phyloP scores from a whole-genome alignment of 2,329 filamentous ascomycete species.

The Neofusicoccum laricinum region DNA sequence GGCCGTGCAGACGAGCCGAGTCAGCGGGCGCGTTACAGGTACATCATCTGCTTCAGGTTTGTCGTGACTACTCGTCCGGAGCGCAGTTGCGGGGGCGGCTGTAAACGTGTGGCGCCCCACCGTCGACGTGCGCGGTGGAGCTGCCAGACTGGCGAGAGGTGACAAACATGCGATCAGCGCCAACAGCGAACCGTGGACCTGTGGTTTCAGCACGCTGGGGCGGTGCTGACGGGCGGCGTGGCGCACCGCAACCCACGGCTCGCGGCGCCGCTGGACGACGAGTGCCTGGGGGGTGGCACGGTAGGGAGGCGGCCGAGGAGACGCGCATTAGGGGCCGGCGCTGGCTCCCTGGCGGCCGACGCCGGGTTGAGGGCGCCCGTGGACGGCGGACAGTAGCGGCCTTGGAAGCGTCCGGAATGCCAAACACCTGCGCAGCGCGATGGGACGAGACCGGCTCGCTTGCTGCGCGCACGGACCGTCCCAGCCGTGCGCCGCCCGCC shows the following conservation, averaged over 20 bases:
- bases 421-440: constrained; percentile 1
- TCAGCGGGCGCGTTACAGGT: constrained; percentile 12
- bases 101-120: constrained; percentile 13
- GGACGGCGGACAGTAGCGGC: constrained; percentile 5
- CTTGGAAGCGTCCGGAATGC: constrained; percentile 6
- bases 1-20: constrained; percentile 1
- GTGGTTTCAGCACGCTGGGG: not conserved
- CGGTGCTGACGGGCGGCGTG: constrained; percentile 10
- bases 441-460: constrained; percentile 14
- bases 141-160: constrained; percentile 13
- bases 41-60: constrained; percentile 11
- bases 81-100: constrained; percentile 12
- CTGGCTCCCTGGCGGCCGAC: constrained; percentile 7
- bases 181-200: not conserved
- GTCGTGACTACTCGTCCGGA: constrained; percentile 11
- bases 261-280: not conserved
- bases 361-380: constrained; percentile 3
- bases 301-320: not conserved
- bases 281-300: not conserved
- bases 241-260: constrained; percentile 8
- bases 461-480: not conserved
- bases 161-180: constrained; percentile 7
- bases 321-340: not conserved
- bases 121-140: constrained; percentile 13
- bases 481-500: constrained; percentile 11